These are phyloP conservation scores for Clarireedia paspali DNA, from an alignment of 2,329 filamentous ascomycete species.

Conservation along the genomic window DNA sequence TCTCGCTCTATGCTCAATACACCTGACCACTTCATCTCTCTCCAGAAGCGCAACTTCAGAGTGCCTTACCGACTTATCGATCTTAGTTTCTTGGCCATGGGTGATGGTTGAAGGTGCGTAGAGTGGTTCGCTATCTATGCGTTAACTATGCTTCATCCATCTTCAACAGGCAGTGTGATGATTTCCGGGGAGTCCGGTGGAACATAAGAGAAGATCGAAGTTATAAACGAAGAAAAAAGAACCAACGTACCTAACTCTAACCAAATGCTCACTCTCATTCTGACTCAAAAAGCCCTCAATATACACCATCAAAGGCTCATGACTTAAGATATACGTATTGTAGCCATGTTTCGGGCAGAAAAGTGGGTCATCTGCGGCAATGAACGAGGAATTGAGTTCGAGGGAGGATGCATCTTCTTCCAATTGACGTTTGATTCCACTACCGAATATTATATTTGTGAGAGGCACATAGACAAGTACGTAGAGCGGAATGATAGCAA, in stretches of 20 bases:
- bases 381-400: conserved; percentile 21
- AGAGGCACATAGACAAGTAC: conserved; percentile 25
- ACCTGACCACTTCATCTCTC: conserved; percentile 43
- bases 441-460: conserved; percentile 16
- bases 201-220: conserved; percentile 2
- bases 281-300: conserved; percentile 46
- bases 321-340: conserved; percentile 41
- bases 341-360: conserved; percentile 23
- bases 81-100: conserved; percentile 37
- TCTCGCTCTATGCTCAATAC: conserved; percentile 50
- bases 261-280: conserved; percentile 41
- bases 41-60: conserved; percentile 43
- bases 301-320: conserved; percentile 49
- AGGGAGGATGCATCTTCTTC: conserved; percentile 10
- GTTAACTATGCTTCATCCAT: conserved; percentile 7
- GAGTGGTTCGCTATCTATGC: conserved; percentile 34
- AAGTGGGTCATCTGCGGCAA: conserved; percentile 25
- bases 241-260: conserved; percentile 41
- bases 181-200: too few relatives aligned
- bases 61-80: conserved; percentile 42
- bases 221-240: background rate
- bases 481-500: conserved; percentile 24
- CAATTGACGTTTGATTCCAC: conserved; percentile 8
- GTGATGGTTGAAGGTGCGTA: conserved; percentile 48
- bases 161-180: background rate